Percentiles rank a stretch among this genome's conserved stretches.
These are phyloP conservation scores for Maudiozyma humilis DNA, from an alignment of 1,139 yeast species.

Conservation along the genomic window DNA sequence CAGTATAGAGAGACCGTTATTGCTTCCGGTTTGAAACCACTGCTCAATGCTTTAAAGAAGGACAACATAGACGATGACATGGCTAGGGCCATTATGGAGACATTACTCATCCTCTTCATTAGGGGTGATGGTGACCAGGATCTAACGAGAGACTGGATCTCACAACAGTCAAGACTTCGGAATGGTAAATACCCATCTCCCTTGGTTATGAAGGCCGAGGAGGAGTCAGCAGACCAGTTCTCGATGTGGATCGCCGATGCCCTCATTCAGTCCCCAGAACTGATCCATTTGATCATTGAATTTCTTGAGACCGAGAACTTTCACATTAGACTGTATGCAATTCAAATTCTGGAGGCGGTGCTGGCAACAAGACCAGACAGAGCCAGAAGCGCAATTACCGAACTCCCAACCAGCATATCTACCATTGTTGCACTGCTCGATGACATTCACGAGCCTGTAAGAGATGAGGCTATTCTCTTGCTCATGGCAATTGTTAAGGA, in stretches of 20 bases:
- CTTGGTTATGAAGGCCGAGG: conserved; percentile 48
- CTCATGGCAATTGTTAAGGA: conserved; percentile 75
- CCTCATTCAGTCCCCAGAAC: conserved; percentile 60
- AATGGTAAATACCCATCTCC: conserved; percentile 84
- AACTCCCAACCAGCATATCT: conserved; percentile 74
- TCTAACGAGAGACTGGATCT: conserved; percentile 54
- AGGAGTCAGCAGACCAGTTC: conserved; percentile 61
- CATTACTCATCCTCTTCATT: conserved; percentile 71
- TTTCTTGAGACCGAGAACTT: conserved; percentile 56
- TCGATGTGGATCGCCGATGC: conserved; percentile 95
- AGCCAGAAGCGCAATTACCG: conserved; percentile 65
- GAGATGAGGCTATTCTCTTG: conserved; percentile 81
- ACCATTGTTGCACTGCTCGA: conserved; percentile 60
- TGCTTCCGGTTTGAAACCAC: conserved; percentile 75
- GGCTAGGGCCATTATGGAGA: conserved; percentile 79
- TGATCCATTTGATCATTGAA: conserved; percentile 50
- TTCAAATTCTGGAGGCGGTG: conserved; percentile 79
- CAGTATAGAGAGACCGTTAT: conserved; percentile 87
- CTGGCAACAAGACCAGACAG: conserved; percentile 67
- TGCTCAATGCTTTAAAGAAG: conserved; percentile 56
- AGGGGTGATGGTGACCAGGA: conserved; percentile 51
- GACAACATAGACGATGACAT: conserved; percentile 65
- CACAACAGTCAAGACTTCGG: conserved; percentile 67
- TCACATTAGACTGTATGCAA: conserved; percentile 68
- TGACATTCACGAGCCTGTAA: conserved; percentile 76